Evolutionary conservation across 2,329 filamentous ascomycete species (phyloP).

Genomic region (Fusarium camptoceras): DNA sequence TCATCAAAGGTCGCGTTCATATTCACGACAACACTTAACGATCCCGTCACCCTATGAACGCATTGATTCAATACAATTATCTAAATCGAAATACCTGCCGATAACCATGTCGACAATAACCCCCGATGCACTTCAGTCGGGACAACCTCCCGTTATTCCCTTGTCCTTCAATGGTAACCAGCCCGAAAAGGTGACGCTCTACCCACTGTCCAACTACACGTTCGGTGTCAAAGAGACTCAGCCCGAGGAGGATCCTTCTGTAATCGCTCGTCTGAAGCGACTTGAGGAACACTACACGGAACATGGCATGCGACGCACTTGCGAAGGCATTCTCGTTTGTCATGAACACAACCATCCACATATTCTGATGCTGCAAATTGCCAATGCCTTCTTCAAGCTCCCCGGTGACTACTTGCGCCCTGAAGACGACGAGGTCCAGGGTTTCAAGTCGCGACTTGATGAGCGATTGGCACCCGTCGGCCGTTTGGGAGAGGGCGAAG

Average conservation of each 20-base stretch:
- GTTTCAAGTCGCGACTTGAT: constrained; percentile 94
- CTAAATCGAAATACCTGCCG: neutral
- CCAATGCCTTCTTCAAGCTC: constrained; percentile 99
- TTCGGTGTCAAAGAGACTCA: constrained; percentile 99
- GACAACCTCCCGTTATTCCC: constrained; percentile 80
- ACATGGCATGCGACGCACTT: constrained; percentile 96
- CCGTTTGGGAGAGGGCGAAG: constrained; percentile 84
- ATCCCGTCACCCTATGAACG: neutral
- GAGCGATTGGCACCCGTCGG: constrained; percentile 94
- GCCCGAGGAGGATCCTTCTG: constrained; percentile 96
- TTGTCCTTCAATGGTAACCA: constrained; percentile 90
- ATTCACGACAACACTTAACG: neutral
- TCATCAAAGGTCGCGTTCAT: constrained; percentile 6
- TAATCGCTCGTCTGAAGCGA: constrained; percentile 89
- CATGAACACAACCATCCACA: constrained; percentile 99
- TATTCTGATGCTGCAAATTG: constrained; percentile 98
- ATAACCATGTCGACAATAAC: constrained; percentile 84
- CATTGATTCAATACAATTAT: neutral
- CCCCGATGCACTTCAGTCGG: constrained; percentile 79
- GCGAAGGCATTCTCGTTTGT: constrained; percentile 96
- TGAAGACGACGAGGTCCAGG: constrained; percentile 89
- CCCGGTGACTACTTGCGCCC: constrained; percentile 93
- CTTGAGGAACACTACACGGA: constrained; percentile 94
- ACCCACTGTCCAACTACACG: constrained; percentile 97
- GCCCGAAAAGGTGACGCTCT: constrained; percentile 88